phyloP scores from a whole-genome alignment of 371 early-diverging fungal species.

The Capniomyces stellatus region DNA sequence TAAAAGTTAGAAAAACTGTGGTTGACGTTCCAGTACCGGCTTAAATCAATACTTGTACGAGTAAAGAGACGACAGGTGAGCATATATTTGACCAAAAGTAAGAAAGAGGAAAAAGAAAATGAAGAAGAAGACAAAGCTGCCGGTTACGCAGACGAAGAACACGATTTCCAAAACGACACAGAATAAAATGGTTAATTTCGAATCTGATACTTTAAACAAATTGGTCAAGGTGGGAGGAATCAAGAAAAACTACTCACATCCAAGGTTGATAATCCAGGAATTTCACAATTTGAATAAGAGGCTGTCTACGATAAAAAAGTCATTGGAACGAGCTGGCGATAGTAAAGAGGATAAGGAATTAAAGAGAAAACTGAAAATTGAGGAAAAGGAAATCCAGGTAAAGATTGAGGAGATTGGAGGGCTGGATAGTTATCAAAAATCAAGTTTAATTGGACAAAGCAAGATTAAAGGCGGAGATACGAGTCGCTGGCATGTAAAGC shows the following conservation, averaged over 20 bases:
- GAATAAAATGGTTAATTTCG: too few species aligned
- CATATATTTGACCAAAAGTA: too few species aligned
- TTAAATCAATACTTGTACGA: too few species aligned
- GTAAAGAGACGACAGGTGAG: too few species aligned
- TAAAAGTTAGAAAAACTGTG: too few species aligned
- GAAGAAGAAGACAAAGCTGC: too few species aligned
- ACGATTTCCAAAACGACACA: too few species aligned
- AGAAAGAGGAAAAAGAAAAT: too few species aligned
- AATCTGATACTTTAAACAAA: not conserved
- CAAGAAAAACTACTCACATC: not conserved
- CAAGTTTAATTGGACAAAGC: constrained; percentile 63
- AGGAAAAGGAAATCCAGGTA: not conserved
- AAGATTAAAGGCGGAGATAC: constrained; percentile 66
- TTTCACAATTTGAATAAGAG: constrained; percentile 1
- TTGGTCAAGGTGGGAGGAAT: not conserved
- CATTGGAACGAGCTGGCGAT: not conserved
- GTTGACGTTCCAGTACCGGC: too few species aligned
- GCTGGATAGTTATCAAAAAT: constrained; percentile 70
- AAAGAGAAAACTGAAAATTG: not conserved
- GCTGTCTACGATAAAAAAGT: not conserved
- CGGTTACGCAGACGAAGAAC: too few species aligned
- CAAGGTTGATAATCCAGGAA: not conserved
- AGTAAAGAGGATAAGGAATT: not conserved
- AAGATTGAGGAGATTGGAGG: constrained; percentile 71
- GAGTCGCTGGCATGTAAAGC: constrained; percentile 53